phyloP scores from a whole-genome alignment of 1,139 yeast genomes.

The Debaryomyces coudertii region DNA sequence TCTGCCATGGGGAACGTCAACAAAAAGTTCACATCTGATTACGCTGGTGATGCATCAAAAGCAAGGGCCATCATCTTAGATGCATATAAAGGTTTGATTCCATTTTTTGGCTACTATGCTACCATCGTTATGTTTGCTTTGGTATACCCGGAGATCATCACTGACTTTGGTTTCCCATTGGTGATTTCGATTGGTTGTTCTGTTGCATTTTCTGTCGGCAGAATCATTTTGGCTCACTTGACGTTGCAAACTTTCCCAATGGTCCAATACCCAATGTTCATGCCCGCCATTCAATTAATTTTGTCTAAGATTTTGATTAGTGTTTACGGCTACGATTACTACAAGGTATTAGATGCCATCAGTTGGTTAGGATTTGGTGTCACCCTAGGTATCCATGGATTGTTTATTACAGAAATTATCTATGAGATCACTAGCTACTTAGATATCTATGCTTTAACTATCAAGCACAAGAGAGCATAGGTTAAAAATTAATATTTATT shows the following conservation, averaged over 20 bases:
- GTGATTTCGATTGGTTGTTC: constrained; percentile 71
- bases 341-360: constrained; percentile 46
- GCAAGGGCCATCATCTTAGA: constrained; percentile 31
- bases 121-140: constrained; percentile 52
- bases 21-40: constrained; percentile 44
- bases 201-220: constrained; percentile 83
- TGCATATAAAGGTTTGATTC: constrained; percentile 67
- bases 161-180: constrained; percentile 57
- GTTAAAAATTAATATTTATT: not conserved
- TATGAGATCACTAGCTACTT: constrained; percentile 79
- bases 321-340: constrained; percentile 42
- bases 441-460: constrained; percentile 83
- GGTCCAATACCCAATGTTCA: constrained; percentile 66
- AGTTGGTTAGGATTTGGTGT: constrained; percentile 79
- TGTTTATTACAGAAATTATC: constrained; percentile 81
- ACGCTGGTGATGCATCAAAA: constrained; percentile 20
- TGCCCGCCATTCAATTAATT: constrained; percentile 62
- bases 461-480: constrained; percentile 72
- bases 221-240: constrained; percentile 86
- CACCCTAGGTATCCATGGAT: constrained; percentile 73
- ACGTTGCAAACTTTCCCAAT: constrained; percentile 79
- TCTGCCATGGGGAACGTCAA: constrained; percentile 76
- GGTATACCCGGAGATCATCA: constrained; percentile 54
- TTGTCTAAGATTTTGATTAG: constrained; percentile 42
- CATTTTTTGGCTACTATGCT: constrained; percentile 69